These are phyloP conservation scores for Rutstroemia sydowiana DNA, from an alignment of 2,329 filamentous ascomycete genomes.

Conservation along the genomic window DNA sequence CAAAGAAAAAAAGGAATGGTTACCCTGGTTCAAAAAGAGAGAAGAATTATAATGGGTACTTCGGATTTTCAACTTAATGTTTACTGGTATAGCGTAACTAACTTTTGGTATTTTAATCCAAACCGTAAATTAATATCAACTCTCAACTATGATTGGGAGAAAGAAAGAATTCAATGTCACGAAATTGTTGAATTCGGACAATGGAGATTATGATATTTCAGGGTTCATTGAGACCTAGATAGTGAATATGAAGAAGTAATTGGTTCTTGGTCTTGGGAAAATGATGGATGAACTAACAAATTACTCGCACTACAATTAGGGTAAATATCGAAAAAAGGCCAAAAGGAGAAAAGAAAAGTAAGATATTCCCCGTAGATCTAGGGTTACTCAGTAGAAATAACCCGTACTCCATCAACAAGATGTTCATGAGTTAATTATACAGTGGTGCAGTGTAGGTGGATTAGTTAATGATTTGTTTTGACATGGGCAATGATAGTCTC, in stretches of 20 bases:
- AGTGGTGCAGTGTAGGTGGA: too few species aligned
- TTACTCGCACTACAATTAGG: too few species aligned
- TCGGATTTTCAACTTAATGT: too few species aligned
- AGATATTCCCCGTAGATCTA: too few species aligned
- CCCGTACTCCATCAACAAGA: too few species aligned
- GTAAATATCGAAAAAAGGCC: too few species aligned
- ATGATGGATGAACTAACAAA: too few species aligned
- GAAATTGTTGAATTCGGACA: background rate
- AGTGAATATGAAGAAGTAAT: background rate
- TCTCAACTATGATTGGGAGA: background rate
- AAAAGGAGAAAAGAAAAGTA: too few species aligned
- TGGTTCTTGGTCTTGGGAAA: background rate
- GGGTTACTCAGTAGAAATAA: too few species aligned
- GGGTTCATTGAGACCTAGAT: background rate
- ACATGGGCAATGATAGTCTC: too few species aligned
- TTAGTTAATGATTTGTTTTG: too few species aligned
- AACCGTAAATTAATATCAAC: background rate
- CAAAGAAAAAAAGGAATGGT: background rate
- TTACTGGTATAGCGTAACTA: background rate
- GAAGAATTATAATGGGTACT: background rate
- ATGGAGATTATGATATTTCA: background rate
- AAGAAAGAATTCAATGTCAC: background rate
- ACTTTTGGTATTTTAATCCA: background rate
- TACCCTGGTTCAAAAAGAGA: background rate
- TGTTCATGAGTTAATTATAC: too few species aligned